These are phyloP conservation scores for Tribonema minus DNA, from an alignment of 108 stramenopile species.

Conservation along the genomic window DNA sequence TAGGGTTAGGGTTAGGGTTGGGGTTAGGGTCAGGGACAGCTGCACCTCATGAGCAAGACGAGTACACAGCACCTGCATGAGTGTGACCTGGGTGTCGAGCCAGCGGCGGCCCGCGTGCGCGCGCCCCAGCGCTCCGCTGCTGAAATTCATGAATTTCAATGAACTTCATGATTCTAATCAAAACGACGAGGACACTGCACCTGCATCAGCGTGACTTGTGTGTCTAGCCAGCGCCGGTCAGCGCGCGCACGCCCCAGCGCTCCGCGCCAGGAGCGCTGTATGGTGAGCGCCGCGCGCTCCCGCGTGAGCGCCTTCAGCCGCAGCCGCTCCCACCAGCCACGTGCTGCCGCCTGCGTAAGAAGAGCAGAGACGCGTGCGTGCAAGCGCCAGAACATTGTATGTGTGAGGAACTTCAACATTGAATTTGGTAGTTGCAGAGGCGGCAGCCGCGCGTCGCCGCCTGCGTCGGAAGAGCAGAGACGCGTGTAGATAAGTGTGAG, in stretches of 20 bases:
- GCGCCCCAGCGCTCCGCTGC: slow-evolving; percentile 32
- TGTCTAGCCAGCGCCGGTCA: slow-evolving; percentile 24
- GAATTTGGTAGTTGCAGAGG: too few relatives aligned
- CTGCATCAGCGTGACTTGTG: slow-evolving; percentile 19
- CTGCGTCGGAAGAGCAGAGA: not conserved
- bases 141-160: too few relatives aligned
- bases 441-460: not conserved
- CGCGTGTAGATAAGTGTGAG: too few relatives aligned
- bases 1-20: too few relatives aligned
- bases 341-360: not conserved
- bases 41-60: too few relatives aligned
- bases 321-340: not conserved
- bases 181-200: too few relatives aligned
- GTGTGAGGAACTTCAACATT: too few relatives aligned
- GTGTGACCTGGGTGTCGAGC: slow-evolving; percentile 16
- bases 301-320: not conserved
- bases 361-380: not conserved
- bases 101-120: slow-evolving; percentile 15
- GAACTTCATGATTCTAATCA: too few relatives aligned
- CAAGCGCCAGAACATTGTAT: too few relatives aligned
- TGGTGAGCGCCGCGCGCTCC: slow-evolving; percentile 22
- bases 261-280: slow-evolving; percentile 41
- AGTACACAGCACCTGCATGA: too few relatives aligned
- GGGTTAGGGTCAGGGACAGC: too few relatives aligned
- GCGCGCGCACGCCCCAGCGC: slow-evolving; percentile 24